A percentile compares a stretch with the other conserved stretches of the same genome.
These are phyloP conservation scores for Spiromastix sp. DNA, from an alignment of 2,329 filamentous ascomycete species.

Conservation along the genomic window DNA sequence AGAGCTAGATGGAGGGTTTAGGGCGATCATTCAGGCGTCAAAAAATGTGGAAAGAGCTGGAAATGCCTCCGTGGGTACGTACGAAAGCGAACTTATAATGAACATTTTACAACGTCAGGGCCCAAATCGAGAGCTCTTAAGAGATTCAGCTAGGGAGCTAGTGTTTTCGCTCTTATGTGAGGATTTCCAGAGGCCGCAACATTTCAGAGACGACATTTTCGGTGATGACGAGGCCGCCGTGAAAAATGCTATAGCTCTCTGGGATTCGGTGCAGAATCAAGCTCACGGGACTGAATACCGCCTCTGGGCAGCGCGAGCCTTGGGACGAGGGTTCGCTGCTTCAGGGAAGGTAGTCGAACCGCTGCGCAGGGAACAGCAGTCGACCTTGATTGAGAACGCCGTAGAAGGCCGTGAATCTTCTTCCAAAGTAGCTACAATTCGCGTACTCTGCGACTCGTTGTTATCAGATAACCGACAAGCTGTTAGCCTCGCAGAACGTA, in stretches of 20 bases:
- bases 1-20: conserved; percentile 48
- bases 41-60: conserved; percentile 56
- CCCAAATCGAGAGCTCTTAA: conserved; percentile 53
- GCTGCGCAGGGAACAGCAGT: conserved; percentile 33
- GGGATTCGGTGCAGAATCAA: conserved; percentile 61
- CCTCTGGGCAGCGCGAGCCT: conserved; percentile 72
- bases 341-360: conserved; percentile 51
- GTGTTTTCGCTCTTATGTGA: conserved; percentile 50
- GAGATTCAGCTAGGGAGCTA: conserved; percentile 50
- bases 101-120: conserved; percentile 67
- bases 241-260: conserved; percentile 55
- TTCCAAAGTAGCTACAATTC: conserved; percentile 55
- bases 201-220: conserved; percentile 55
- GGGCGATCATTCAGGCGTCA: conserved; percentile 58
- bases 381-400: conserved; percentile 7
- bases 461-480: conserved; percentile 44
- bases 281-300: conserved; percentile 59
- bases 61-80: conserved; percentile 56
- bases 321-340: conserved; percentile 74
- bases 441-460: conserved; percentile 51
- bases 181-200: conserved; percentile 56
- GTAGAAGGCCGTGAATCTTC: conserved; percentile 11
- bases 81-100: conserved; percentile 72
- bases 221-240: conserved; percentile 55
- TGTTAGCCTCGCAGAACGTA: conserved; percentile 34